Conservation (phyloP, 2,329 filamentous ascomycete genomes). For the Hirsutella minnesotensis region DNA sequence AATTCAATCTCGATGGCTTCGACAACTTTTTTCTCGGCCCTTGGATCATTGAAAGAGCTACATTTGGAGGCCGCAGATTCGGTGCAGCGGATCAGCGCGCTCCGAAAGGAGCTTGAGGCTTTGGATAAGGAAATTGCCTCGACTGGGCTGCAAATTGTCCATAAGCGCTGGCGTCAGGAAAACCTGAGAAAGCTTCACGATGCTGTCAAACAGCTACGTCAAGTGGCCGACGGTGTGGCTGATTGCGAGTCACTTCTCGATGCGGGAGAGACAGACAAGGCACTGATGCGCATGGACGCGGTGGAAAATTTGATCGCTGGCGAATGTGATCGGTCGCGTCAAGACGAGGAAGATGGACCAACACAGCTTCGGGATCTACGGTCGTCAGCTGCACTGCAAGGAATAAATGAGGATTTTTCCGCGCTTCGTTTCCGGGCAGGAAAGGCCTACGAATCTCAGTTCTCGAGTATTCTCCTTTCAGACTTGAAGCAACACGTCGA, state of each 20-base stretch:
- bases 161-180: conserved; percentile 68
- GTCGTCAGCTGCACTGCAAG: conserved; percentile 65
- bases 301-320: conserved; percentile 75
- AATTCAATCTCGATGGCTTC: conserved; percentile 93
- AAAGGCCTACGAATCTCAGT: conserved; percentile 72
- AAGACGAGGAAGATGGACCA: conserved; percentile 11
- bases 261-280: conserved; percentile 68
- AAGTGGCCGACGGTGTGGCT: conserved; percentile 63
- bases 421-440: conserved; percentile 72
- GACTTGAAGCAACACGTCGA: conserved; percentile 76
- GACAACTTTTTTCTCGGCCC: conserved; percentile 87
- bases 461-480: conserved; percentile 63
- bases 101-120: conserved; percentile 67
- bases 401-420: conserved; percentile 65
- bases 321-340: conserved; percentile 33
- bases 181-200: conserved; percentile 75
- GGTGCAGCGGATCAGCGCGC: conserved; percentile 69
- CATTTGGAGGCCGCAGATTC: conserved; percentile 89
- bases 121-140: conserved; percentile 82
- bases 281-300: conserved; percentile 63
- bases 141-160: conserved; percentile 73
- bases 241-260: conserved; percentile 75
- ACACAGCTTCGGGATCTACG: conserved; percentile 54
- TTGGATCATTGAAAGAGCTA: conserved; percentile 81
- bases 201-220: conserved; percentile 71